Base-by-base conservation (phyloP, 2,329 filamentous ascomycete genomes). In the Neonectria magnoliae region DNA sequence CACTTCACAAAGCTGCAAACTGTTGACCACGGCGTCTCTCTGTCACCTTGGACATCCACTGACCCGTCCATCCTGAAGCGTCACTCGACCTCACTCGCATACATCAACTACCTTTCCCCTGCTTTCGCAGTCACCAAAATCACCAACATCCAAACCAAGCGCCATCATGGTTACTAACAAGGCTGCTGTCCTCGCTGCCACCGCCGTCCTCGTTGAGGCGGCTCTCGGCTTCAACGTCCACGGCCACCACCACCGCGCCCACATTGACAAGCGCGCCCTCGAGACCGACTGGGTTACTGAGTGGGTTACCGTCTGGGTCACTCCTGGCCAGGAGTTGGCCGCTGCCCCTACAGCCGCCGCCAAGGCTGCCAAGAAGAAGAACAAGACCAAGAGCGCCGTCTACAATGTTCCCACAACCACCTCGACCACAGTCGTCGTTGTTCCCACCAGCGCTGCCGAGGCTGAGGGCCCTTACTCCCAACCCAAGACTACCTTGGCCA, bases 91-190 rank as follows among this genome's bases (percentile, higher is more conserved):
- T 57, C 51, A n/a, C 42, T 38, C 56, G 47, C 16, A 31, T 29
- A 54, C 14, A 42, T 22, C 38, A 48, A 31, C 48, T 33, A n/a
- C 11, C 27, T 16, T 52, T 60, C 14, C 25, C 13, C 38, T 41
- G n/a, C 38, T 18, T 41, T 41, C 18, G 38, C 38, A 41, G n/a
- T 41, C 16, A 45, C 29, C 45, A 42, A 60, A 33, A 47, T 42
- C 42, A 48, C 52, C 65, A 45, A 42, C 57, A 60, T 51, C 57
- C 42, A 27, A 42, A 38, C 27, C 56, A 41, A 33, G 57, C 57
- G 52, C 66, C 76, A 80, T 66, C 18, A 85, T 85, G 83, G 76
- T 79, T 68, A 72, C 77, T 74, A 84, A 82, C 69, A 77, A 81
- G 71, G 64, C 83, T 62, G 74, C 80, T 60, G 65, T 78, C 63